phyloP scores from a whole-genome alignment of 108 stramenopile genomes.

The Aurantiochytrium sp. region DNA sequence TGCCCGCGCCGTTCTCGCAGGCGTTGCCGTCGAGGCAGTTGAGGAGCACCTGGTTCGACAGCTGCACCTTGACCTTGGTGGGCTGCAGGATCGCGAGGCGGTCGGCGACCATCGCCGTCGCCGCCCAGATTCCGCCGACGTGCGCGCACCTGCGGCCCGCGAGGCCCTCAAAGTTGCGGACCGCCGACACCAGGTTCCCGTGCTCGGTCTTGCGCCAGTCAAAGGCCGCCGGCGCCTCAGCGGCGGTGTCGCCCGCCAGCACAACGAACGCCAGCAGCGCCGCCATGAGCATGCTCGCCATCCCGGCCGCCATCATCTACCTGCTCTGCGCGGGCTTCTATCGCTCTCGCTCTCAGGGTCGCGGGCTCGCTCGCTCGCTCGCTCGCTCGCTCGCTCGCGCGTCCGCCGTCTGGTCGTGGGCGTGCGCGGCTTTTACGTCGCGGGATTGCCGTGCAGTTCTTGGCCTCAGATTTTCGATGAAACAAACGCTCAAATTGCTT shows the following conservation, averaged over 20 bases:
- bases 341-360: too few species aligned
- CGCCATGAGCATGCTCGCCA: background rate
- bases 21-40: background rate
- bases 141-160: background rate
- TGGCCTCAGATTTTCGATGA: too few species aligned
- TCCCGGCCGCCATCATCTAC: too few species aligned
- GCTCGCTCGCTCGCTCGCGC: too few species aligned
- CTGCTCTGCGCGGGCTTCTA: too few species aligned
- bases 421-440: too few species aligned
- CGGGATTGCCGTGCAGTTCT: too few species aligned
- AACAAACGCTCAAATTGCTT: too few species aligned
- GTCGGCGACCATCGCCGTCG: slow-evolving; percentile 8
- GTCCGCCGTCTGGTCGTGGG: too few species aligned
- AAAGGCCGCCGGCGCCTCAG: background rate
- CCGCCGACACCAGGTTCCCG: slow-evolving; percentile 18
- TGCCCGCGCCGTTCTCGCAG: background rate
- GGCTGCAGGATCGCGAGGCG: slow-evolving; percentile 5
- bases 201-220: slow-evolving; percentile 21
- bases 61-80: slow-evolving; percentile 12
- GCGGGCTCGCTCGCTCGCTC: too few species aligned
- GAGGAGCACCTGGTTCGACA: slow-evolving; percentile 23
- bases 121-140: background rate
- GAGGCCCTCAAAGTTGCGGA: slow-evolving; percentile 18
- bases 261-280: background rate
- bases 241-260: background rate